Percentiles rank a stretch among this genome's conserved stretches.
phyloP scores from a whole-genome alignment of 495 filamentous ascomycete species.

The Thermothielavioides terrestris region DNA sequence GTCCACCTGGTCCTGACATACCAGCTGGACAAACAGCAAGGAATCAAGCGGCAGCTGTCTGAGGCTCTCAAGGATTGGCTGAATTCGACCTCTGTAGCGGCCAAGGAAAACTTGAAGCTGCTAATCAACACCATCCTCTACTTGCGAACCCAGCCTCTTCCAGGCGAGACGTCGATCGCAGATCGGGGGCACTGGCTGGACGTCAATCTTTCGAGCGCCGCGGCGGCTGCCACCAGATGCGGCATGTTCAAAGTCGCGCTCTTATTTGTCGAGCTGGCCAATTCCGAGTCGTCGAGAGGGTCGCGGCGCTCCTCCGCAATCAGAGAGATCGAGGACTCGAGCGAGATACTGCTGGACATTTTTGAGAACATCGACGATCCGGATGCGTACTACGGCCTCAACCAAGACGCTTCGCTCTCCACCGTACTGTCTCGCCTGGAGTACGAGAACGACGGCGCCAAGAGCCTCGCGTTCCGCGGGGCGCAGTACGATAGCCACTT shows the following conservation, averaged over 20 bases:
- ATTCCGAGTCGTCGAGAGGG: conserved; percentile 43
- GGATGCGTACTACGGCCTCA: conserved; percentile 91
- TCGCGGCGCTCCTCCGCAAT: conserved; percentile 60
- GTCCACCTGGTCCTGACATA: conserved; percentile 67
- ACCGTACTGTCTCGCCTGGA: conserved; percentile 78
- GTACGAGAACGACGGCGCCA: conserved; percentile 80
- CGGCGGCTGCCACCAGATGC: conserved; percentile 69
- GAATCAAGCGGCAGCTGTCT: conserved; percentile 41
- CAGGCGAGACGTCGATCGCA: conserved; percentile 63
- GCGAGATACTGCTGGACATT: conserved; percentile 63
- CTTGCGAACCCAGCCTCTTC: conserved; percentile 69
- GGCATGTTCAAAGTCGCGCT: conserved; percentile 81
- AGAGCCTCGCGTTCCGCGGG: conserved; percentile 81
- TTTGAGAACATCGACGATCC: conserved; percentile 91
- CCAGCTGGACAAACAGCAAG: conserved; percentile 40
- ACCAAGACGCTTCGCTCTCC: conserved; percentile 62
- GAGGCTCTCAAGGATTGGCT: conserved; percentile 45
- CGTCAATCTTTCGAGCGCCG: conserved; percentile 62
- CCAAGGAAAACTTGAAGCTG: conserved; percentile 44
- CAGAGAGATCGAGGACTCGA: conserved; percentile 45
- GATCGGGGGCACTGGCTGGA: conserved; percentile 82
- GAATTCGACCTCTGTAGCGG: conserved; percentile 25
- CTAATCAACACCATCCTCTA: conserved; percentile 81
- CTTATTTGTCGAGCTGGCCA: conserved; percentile 68
- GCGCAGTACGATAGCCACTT: conserved; percentile 87